Evolutionary conservation across 208 protist genomes (phyloP).

Genomic region (Phytomonas serpens): DNA sequence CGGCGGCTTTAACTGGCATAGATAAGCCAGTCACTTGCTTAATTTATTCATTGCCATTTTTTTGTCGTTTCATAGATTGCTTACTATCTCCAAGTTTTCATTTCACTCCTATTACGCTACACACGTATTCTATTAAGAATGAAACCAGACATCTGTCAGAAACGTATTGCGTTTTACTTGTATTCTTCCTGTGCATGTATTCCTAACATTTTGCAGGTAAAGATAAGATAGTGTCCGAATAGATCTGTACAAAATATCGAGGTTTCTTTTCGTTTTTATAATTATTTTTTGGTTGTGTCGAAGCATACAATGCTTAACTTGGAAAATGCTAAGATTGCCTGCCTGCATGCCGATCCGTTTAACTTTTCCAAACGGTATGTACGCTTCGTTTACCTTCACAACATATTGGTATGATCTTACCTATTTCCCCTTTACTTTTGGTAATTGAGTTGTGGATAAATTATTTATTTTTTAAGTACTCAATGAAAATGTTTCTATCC

Average conservation of each 20-base stretch:
- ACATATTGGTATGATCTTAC: background rate
- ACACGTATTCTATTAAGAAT: background rate
- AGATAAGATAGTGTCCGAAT: background rate
- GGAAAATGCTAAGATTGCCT: background rate
- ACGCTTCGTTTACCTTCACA: background rate
- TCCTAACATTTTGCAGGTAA: background rate
- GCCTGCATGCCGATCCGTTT: background rate
- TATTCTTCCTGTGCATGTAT: background rate
- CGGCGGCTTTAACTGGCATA: background rate
- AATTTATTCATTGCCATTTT: background rate
- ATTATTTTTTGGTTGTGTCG: background rate
- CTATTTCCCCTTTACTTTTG: background rate
- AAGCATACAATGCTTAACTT: background rate
- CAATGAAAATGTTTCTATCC: background rate
- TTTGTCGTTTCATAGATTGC: background rate
- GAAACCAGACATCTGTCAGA: background rate
- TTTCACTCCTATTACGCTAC: background rate
- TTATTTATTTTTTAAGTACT: background rate
- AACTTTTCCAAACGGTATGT: background rate
- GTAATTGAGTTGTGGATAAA: background rate
- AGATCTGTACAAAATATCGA: background rate
- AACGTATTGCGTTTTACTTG: background rate
- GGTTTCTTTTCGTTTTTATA: background rate
- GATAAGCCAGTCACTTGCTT: background rate
- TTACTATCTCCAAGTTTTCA: background rate